Evolutionary conservation across 495 filamentous ascomycete genomes (phyloP).

Genomic region (Pseudomonodictys pantanalensis): DNA sequence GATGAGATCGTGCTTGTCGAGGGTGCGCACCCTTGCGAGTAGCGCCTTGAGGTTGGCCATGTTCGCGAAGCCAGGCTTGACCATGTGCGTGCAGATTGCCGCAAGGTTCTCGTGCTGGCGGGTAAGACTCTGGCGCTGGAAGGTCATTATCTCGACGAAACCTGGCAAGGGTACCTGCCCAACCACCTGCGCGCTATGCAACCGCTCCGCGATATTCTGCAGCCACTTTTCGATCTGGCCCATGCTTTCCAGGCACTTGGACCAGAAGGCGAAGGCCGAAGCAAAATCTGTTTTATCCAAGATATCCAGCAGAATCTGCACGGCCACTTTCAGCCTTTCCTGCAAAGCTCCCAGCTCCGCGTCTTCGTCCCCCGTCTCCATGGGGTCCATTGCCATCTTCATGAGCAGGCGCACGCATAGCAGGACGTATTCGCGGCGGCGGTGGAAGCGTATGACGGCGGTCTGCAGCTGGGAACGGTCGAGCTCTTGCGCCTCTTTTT

Average conservation of each 20-base stretch:
- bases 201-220: slow-evolving; percentile 64
- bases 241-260: slow-evolving; percentile 71
- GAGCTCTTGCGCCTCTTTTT: slow-evolving; percentile 60
- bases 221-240: slow-evolving; percentile 69
- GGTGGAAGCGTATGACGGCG: slow-evolving; percentile 81
- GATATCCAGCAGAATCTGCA: slow-evolving; percentile 19
- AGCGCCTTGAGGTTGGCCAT: slow-evolving; percentile 71
- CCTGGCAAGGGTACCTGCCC: slow-evolving; percentile 58
- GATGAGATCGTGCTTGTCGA: slow-evolving; percentile 68
- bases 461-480: slow-evolving; percentile 67
- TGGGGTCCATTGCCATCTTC: slow-evolving; percentile 59
- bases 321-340: slow-evolving; percentile 47
- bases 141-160: slow-evolving; percentile 65
- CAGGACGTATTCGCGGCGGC: slow-evolving; percentile 70
- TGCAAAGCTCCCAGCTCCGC: slow-evolving; percentile 45
- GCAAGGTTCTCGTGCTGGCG: slow-evolving; percentile 88
- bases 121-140: slow-evolving; percentile 67
- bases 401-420: slow-evolving; percentile 77
- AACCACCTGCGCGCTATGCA: slow-evolving; percentile 66
- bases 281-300: slow-evolving; percentile 16
- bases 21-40: slow-evolving; percentile 58
- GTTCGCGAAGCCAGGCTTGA: slow-evolving; percentile 67
- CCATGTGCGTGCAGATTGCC: slow-evolving; percentile 67
- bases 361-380: slow-evolving; percentile 50
- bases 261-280: slow-evolving; percentile 50